Conservation (phyloP, 805 yeast genomes). For the Pichia heedii region DNA sequence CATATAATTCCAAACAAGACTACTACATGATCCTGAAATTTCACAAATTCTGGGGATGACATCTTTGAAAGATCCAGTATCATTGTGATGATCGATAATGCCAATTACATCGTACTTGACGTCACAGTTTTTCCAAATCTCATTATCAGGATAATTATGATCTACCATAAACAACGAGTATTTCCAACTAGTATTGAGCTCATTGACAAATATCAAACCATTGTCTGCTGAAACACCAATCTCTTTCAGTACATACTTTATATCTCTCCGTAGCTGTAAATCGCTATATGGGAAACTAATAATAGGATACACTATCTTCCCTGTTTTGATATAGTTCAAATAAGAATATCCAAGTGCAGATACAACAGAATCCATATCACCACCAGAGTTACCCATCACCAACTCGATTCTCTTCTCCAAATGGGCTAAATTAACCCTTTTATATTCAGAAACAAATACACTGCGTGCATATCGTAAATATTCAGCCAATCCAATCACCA, state of each 20-base stretch:
- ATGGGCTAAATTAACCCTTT: neutral
- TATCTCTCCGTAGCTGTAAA: constrained; percentile 61
- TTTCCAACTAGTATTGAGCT: constrained; percentile 30
- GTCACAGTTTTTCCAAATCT: constrained; percentile 7
- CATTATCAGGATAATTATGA: constrained; percentile 42
- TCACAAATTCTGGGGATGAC: constrained; percentile 55
- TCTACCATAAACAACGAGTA: constrained; percentile 51
- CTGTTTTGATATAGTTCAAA: constrained; percentile 28
- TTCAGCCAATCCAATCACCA: neutral
- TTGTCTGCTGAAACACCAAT: constrained; percentile 36
- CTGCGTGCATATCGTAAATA: constrained; percentile 1
- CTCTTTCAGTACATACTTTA: constrained; percentile 40
- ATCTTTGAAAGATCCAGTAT: constrained; percentile 41
- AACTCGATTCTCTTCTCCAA: constrained; percentile 16
- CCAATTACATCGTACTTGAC: constrained; percentile 34
- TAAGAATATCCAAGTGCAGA: constrained; percentile 68
- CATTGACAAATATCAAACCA: constrained; percentile 59
- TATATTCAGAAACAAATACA: neutral
- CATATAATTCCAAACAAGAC: constrained; percentile 38
- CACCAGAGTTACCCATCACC: constrained; percentile 79
- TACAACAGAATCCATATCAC: constrained; percentile 82
- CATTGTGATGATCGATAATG: constrained; percentile 85
- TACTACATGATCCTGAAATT: constrained; percentile 69
- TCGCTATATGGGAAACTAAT: constrained; percentile 66
- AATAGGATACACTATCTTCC: constrained; percentile 48